A percentile compares a stretch with the other conserved stretches of the same genome.
phyloP scores from a whole-genome alignment of 345 rosid species.

The Anacardium occidentale region DNA sequence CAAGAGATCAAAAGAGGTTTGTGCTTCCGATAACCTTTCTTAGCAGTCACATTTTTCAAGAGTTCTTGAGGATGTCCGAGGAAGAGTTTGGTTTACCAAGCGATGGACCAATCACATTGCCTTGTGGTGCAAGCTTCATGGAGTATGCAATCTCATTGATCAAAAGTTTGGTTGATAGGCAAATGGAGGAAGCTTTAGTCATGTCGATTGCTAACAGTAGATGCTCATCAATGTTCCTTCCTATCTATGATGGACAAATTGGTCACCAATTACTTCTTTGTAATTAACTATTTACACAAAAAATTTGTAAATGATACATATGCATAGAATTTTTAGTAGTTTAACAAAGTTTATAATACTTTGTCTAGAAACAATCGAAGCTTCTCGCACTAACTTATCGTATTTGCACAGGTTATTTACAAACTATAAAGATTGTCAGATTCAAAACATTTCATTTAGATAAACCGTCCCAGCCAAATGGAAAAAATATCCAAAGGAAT shows the following conservation, averaged over 20 bases:
- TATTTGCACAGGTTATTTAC: no score
- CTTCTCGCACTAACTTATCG: no score
- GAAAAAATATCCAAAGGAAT: no score
- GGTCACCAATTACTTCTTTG: constrained; percentile 16
- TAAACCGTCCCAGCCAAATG: no score
- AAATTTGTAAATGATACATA: constrained; percentile 1
- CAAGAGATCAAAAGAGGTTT: constrained; percentile 17
- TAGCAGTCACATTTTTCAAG: constrained; percentile 25
- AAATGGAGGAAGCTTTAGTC: constrained; percentile 23
- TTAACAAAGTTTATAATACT: no score
- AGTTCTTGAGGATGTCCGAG: constrained; percentile 38
- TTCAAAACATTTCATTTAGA: no score
- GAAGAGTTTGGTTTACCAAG: constrained; percentile 37
- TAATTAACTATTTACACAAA: constrained; percentile 7
- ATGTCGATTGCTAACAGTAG: constrained; percentile 12
- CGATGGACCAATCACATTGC: constrained; percentile 29
- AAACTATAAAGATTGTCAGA: no score
- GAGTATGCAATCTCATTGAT: constrained; percentile 25
- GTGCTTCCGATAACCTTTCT: constrained; percentile 22
- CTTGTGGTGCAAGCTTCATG: constrained; percentile 30
- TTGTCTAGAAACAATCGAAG: no score
- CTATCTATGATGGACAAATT: constrained; percentile 11
- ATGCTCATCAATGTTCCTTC: constrained; percentile 17
- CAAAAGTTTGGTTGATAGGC: constrained; percentile 8
- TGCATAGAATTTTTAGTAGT: neutral